Evolutionary conservation across 1,284 basidiomycete species (phyloP).

Genomic region (Trichosporon inkin): DNA sequence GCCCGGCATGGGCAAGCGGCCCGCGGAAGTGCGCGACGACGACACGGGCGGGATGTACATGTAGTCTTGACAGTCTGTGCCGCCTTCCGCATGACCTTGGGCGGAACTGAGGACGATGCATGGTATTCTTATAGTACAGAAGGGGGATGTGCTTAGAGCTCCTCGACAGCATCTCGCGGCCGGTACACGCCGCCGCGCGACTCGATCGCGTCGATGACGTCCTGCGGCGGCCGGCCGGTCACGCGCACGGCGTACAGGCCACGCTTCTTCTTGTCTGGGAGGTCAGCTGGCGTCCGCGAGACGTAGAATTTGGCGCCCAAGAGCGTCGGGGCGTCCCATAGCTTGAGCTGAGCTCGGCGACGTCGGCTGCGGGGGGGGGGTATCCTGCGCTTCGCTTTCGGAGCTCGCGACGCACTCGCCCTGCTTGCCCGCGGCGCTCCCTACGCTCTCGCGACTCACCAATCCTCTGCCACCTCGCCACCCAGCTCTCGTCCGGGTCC

Average conservation of each 20-base stretch:
- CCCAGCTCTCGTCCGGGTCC: slow-evolving; percentile 88
- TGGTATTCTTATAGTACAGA: slow-evolving; percentile 6
- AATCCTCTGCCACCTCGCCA: slow-evolving; percentile 86
- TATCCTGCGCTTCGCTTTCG: too few relatives aligned
- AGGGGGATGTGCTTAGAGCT: slow-evolving; percentile 24
- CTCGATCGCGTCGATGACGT: slow-evolving; percentile 62
- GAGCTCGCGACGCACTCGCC: background rate
- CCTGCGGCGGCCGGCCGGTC: slow-evolving; percentile 76
- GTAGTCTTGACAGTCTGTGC: slow-evolving; percentile 18
- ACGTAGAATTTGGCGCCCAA: background rate
- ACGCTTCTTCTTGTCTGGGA: slow-evolving; percentile 71
- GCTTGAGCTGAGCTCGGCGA: too few relatives aligned
- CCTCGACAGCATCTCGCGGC: slow-evolving; percentile 44
- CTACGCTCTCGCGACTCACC: slow-evolving; percentile 55
- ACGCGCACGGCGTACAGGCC: slow-evolving; percentile 87
- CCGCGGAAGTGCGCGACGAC: slow-evolving; percentile 12
- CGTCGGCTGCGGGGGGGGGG: too few relatives aligned
- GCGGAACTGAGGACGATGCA: background rate
- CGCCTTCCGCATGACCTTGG: too few relatives aligned
- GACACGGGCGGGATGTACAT: slow-evolving; percentile 37
- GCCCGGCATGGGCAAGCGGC: slow-evolving; percentile 31
- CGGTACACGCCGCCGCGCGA: slow-evolving; percentile 42
- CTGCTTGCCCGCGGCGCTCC: background rate
- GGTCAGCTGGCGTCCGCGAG: background rate
- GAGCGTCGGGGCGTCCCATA: too few relatives aligned